Evolutionary conservation across 108 stramenopile species (phyloP).

Genomic region (Nitzschia inconspicua): DNA sequence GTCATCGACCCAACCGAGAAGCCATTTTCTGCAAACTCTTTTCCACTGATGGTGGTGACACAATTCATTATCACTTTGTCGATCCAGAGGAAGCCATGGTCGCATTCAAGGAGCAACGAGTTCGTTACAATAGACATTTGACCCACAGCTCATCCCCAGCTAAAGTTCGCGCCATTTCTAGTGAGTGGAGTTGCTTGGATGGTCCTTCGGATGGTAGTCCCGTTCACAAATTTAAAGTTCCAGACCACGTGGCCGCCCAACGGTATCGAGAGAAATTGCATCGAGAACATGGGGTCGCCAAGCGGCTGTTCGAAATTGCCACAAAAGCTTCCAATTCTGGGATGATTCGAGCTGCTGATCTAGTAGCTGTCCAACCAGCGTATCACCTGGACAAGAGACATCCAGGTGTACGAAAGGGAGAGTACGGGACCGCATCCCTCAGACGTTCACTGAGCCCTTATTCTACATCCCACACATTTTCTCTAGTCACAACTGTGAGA

Average conservation of each 20-base stretch:
- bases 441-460: slow-evolving; percentile 65
- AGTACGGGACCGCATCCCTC: slow-evolving; percentile 66
- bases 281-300: slow-evolving; percentile 39
- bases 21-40: slow-evolving; percentile 68
- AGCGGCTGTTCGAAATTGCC: slow-evolving; percentile 36
- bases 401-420: slow-evolving; percentile 32
- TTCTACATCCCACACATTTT: slow-evolving; percentile 63
- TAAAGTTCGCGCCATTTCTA: slow-evolving; percentile 9
- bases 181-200: slow-evolving; percentile 28
- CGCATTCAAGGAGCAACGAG: slow-evolving; percentile 73
- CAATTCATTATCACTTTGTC: slow-evolving; percentile 60
- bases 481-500: slow-evolving; percentile 35
- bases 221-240: slow-evolving; percentile 32
- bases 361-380: slow-evolving; percentile 85
- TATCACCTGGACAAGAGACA: slow-evolving; percentile 64
- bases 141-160: background rate
- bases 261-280: slow-evolving; percentile 54
- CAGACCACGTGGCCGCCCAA: slow-evolving; percentile 66
- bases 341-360: slow-evolving; percentile 46
- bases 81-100: slow-evolving; percentile 69
- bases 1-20: slow-evolving; percentile 66
- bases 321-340: slow-evolving; percentile 48
- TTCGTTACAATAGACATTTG: slow-evolving; percentile 54
- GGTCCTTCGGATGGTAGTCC: slow-evolving; percentile 27
- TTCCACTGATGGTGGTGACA: slow-evolving; percentile 78